Evolutionary conservation across 768 basidiomycete species (phyloP).

Genomic region (Auricularia sp.): DNA sequence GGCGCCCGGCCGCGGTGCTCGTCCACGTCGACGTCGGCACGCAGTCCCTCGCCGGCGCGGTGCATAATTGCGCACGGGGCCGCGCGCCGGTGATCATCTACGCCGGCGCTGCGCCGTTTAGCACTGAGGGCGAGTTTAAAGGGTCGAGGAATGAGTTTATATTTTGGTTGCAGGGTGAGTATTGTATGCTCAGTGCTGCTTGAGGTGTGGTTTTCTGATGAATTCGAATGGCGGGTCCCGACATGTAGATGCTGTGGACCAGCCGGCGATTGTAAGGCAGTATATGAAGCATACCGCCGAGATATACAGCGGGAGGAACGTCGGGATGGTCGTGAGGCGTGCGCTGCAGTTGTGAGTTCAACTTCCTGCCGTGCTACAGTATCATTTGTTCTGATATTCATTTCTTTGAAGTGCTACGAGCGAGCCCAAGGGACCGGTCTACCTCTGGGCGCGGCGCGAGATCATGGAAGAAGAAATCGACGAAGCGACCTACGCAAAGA

Average conservation of each 20-base stretch:
- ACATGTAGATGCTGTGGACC: conserved; percentile 54
- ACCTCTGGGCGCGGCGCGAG: conserved; percentile 66
- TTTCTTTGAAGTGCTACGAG: conserved; percentile 42
- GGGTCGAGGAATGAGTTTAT: conserved; percentile 67
- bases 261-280: conserved; percentile 57
- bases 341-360: conserved; percentile 50
- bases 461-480: conserved; percentile 56
- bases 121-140: conserved; percentile 41
- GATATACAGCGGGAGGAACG: conserved; percentile 42
- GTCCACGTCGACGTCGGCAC: conserved; percentile 68
- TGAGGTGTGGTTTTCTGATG: background rate
- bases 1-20: conserved; percentile 59
- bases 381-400: background rate
- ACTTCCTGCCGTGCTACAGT: background rate
- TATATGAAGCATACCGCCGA: conserved; percentile 64
- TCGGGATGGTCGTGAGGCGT: conserved; percentile 41
- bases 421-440: conserved; percentile 62
- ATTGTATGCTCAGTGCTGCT: background rate
- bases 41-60: conserved; percentile 29
- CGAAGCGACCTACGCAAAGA: conserved; percentile 21
- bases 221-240: too few species aligned
- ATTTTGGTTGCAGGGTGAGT: conserved; percentile 57
- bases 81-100: conserved; percentile 59
- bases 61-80: conserved; percentile 22
- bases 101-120: conserved; percentile 58